These are phyloP conservation scores for Stagonosporopsis vannaccii DNA, from an alignment of 2,329 filamentous ascomycete species.

Conservation along the genomic window DNA sequence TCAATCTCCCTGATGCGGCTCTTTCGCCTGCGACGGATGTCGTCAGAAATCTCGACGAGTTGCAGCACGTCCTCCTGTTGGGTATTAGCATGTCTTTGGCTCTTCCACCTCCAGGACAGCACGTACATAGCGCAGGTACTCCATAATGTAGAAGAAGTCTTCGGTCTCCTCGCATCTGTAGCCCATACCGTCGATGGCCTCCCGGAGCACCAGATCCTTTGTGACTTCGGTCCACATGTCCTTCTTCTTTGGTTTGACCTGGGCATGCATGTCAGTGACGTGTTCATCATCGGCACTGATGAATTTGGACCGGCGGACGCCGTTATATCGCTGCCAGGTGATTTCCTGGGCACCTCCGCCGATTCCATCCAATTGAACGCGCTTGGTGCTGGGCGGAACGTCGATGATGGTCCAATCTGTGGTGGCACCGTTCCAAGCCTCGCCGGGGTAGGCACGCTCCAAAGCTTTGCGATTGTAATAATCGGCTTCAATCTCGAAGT, in stretches of 20 bases:
- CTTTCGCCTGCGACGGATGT: constrained; percentile 73
- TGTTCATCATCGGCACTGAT: constrained; percentile 68
- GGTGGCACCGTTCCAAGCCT: constrained; percentile 76
- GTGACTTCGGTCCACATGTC: constrained; percentile 96
- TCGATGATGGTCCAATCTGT: constrained; percentile 83
- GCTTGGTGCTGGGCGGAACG: constrained; percentile 82
- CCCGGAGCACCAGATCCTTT: constrained; percentile 84
- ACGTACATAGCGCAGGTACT: constrained; percentile 87
- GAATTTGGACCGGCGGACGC: constrained; percentile 77
- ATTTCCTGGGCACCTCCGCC: constrained; percentile 79
- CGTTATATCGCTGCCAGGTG: constrained; percentile 80
- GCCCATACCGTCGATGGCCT: constrained; percentile 83
- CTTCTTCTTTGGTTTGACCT: constrained; percentile 49
- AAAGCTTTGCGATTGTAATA: constrained; percentile 72
- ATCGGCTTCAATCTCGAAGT: constrained; percentile 63
- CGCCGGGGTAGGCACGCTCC: constrained; percentile 73
- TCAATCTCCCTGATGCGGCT: constrained; percentile 67
- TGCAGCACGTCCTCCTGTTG: constrained; percentile 83
- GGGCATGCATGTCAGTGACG: constrained; percentile 53
- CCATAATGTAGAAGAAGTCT: constrained; percentile 89
- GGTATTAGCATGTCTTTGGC: constrained; percentile 18
- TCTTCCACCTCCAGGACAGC: neutral
- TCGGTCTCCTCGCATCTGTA: constrained; percentile 93
- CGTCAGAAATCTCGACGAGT: constrained; percentile 81
- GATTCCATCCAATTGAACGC: constrained; percentile 80